Conservation (phyloP, 495 filamentous ascomycete genomes). For the Talaromyces ruber region DNA sequence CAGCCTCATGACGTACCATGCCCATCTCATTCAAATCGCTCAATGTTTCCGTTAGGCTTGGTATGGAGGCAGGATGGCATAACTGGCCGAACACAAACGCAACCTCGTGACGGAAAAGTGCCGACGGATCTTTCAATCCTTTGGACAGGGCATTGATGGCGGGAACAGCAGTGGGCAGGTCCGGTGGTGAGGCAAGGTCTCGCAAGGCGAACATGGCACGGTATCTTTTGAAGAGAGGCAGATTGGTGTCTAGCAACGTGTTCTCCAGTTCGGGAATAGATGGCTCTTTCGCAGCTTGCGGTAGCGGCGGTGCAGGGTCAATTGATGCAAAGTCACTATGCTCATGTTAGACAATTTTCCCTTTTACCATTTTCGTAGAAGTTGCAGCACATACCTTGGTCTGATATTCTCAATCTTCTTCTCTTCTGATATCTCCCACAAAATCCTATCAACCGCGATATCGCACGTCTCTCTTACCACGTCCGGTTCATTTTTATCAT, state of each 20-base stretch:
- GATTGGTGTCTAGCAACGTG: conserved; percentile 65
- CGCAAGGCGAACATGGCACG: conserved; percentile 96
- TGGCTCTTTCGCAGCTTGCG: conserved; percentile 46
- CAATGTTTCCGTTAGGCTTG: conserved; percentile 69
- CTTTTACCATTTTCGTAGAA: background rate
- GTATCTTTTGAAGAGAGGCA: conserved; percentile 86
- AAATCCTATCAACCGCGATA: conserved; percentile 85
- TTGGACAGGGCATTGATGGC: conserved; percentile 79
- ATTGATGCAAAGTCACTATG: conserved; percentile 86
- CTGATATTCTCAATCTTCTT: conserved; percentile 65
- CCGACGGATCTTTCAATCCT: conserved; percentile 78
- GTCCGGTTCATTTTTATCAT: conserved; percentile 60
- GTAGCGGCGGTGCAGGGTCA: conserved; percentile 86
- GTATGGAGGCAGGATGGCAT: conserved; percentile 90
- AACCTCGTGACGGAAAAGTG: conserved; percentile 96
- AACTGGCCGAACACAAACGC: conserved; percentile 98
- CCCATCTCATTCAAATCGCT: conserved; percentile 72
- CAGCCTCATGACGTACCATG: conserved; percentile 97
- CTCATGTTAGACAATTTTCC: background rate
- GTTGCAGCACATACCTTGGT: conserved; percentile 51
- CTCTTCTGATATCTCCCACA: conserved; percentile 79
- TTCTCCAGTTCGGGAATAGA: conserved; percentile 66
- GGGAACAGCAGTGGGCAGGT: conserved; percentile 75
- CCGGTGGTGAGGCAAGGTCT: conserved; percentile 85
- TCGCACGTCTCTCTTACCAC: conserved; percentile 95